These are phyloP conservation scores for Colletotrichum paranaense DNA, from an alignment of 2,329 filamentous ascomycete genomes.

Conservation along the genomic window DNA sequence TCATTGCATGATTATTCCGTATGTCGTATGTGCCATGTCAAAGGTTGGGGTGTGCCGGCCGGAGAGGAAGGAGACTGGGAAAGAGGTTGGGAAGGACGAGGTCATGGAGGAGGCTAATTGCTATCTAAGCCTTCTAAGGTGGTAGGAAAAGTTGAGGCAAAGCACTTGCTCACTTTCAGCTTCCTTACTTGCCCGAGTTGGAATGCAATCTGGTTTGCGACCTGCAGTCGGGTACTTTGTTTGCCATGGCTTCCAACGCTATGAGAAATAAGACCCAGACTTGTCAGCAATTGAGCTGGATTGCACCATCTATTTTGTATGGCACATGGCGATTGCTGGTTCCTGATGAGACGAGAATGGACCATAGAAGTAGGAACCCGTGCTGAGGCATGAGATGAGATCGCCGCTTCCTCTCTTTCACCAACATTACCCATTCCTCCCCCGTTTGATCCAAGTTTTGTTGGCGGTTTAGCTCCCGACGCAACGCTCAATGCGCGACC, in stretches of 20 bases:
- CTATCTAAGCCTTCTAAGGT: background rate
- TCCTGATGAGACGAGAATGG: background rate
- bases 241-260: background rate
- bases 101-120: background rate
- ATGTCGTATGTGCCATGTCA: slow-evolving; percentile 9
- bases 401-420: background rate
- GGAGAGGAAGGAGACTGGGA: background rate
- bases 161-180: background rate
- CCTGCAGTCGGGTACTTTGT: background rate
- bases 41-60: slow-evolving; percentile 12
- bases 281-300: background rate
- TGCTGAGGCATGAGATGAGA: slow-evolving; percentile 19
- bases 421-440: background rate
- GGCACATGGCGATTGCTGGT: background rate
- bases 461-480: background rate
- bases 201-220: background rate
- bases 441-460: background rate
- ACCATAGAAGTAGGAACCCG: background rate
- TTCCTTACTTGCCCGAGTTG: background rate
- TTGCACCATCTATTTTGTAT: background rate
- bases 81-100: slow-evolving; percentile 18
- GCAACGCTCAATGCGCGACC: background rate
- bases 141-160: no score
- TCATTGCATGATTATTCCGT: slow-evolving; percentile 30
- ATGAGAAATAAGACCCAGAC: background rate